A percentile compares a stretch with the other conserved stretches of the same genome.
phyloP scores from a whole-genome alignment of 2,329 filamentous ascomycete genomes.

The Sporothrix phasma region DNA sequence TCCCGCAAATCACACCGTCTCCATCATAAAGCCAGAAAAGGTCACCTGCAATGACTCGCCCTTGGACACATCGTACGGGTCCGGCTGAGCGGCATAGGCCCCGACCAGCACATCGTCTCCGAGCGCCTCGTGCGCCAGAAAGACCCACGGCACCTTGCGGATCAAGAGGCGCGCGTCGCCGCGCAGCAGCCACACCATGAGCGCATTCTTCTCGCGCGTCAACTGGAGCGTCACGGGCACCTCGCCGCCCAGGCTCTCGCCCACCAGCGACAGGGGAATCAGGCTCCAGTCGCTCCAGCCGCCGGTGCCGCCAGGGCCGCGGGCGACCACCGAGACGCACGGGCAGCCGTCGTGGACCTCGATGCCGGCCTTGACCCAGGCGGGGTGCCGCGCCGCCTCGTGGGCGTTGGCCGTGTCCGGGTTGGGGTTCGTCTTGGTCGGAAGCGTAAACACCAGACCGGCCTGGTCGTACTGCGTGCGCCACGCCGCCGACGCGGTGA shows the following conservation, averaged over 20 bases:
- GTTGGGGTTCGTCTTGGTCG: constrained; percentile 5
- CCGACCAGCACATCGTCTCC: constrained; percentile 13
- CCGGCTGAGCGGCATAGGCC: constrained; percentile 16
- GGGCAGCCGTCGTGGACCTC: constrained; percentile 16
- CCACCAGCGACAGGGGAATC: constrained; percentile 15
- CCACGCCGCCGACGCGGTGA: constrained; percentile 14
- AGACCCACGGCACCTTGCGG: constrained; percentile 19
- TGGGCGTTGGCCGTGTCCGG: constrained; percentile 6
- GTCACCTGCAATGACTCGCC: constrained; percentile 8
- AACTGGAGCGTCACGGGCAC: constrained; percentile 10
- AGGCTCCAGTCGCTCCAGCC: constrained; percentile 19
- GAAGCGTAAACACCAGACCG: constrained; percentile 15
- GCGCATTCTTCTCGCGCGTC: constrained; percentile 15
- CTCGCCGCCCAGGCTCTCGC: not conserved
- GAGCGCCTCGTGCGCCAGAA: constrained; percentile 12
- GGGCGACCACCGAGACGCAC: constrained; percentile 15
- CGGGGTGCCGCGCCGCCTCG: constrained; percentile 6
- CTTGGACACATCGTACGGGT: constrained; percentile 13
- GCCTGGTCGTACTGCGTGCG: constrained; percentile 17
- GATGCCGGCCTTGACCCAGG: constrained; percentile 20
- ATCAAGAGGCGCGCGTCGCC: not conserved
- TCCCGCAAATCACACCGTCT: not conserved
- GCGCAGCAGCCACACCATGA: constrained; percentile 13
- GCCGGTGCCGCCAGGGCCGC: not conserved
- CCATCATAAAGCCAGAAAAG: constrained; percentile 8